phyloP scores from a whole-genome alignment of 306 rosid species.

The Herpetospermum pedunculosum region DNA sequence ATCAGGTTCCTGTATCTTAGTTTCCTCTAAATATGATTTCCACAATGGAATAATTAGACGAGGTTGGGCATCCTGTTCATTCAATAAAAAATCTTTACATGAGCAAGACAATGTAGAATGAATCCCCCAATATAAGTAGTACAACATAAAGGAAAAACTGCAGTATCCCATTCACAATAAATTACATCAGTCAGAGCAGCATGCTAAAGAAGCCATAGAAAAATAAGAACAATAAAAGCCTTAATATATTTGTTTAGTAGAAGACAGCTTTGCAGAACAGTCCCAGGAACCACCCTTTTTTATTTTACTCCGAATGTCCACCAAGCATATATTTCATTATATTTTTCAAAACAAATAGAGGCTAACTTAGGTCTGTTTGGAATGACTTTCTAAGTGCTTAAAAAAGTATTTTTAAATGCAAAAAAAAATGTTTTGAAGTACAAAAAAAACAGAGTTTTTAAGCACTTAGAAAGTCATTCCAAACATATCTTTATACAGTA shows the following conservation, averaged over 20 bases:
- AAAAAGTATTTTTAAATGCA: no score
- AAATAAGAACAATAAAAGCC: not conserved
- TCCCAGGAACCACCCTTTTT: not conserved
- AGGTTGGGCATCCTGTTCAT: slow-evolving; percentile 78
- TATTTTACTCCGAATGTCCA: not conserved
- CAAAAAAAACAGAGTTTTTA: no score
- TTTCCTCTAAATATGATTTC: slow-evolving; percentile 80
- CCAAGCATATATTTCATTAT: not conserved
- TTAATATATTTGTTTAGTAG: not conserved
- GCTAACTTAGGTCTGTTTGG: no score
- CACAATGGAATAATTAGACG: slow-evolving; percentile 58
- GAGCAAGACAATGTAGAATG: slow-evolving; percentile 1
- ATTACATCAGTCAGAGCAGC: not conserved
- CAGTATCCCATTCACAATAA: slow-evolving; percentile 1
- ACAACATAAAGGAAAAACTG: not conserved
- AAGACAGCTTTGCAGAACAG: not conserved
- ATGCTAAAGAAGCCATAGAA: not conserved
- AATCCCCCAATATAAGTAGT: not conserved
- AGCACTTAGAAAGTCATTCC: no score
- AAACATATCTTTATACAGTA: no score
- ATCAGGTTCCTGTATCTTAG: slow-evolving; percentile 63
- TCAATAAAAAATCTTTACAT: slow-evolving; percentile 12
- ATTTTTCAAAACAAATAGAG: not conserved
- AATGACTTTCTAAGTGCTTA: no score
- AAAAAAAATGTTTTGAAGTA: no score